Evolutionary conservation across 2,329 filamentous ascomycete species (phyloP).

Genomic region (Hymenoscyphus fructigenus): DNA sequence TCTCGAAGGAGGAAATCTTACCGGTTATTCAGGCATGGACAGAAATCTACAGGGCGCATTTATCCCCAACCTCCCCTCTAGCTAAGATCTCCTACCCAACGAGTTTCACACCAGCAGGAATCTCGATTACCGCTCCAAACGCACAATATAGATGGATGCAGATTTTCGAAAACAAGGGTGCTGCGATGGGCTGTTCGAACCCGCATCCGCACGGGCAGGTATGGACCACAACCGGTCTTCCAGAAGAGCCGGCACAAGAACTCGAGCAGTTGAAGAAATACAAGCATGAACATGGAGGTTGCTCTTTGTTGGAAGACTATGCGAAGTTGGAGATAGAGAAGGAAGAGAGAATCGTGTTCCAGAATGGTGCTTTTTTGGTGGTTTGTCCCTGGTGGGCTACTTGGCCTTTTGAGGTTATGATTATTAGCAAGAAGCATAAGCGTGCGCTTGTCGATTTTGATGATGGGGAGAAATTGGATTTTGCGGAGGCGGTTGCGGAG

Average conservation of each 20-base stretch:
- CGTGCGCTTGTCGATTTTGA: conserved; percentile 81
- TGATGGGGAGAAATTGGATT: conserved; percentile 64
- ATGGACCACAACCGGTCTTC: conserved; percentile 89
- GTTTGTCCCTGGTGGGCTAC: conserved; percentile 97
- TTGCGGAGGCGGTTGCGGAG: conserved; percentile 84
- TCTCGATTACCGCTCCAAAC: conserved; percentile 53
- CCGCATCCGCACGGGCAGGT: conserved; percentile 96
- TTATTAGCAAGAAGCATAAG: conserved; percentile 81
- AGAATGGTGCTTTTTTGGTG: conserved; percentile 81
- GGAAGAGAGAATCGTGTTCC: conserved; percentile 80
- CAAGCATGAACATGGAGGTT: conserved; percentile 66
- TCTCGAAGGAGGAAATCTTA: conserved; percentile 72
- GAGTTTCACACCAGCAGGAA: conserved; percentile 41
- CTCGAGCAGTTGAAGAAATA: conserved; percentile 78
- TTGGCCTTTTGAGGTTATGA: conserved; percentile 95
- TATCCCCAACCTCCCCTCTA: conserved; percentile 69
- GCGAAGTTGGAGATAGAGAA: conserved; percentile 79
- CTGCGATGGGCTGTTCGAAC: conserved; percentile 98
- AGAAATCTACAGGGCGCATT: conserved; percentile 78
- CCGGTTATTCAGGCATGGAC: conserved; percentile 90
- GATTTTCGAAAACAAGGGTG: conserved; percentile 98
- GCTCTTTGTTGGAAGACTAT: conserved; percentile 83
- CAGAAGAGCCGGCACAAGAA: conserved; percentile 84
- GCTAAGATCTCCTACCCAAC: conserved; percentile 44
- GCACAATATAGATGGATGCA: conserved; percentile 95